Conservation (phyloP, 2,329 filamentous ascomycete species). For the Colletotrichum tanaceti region DNA sequence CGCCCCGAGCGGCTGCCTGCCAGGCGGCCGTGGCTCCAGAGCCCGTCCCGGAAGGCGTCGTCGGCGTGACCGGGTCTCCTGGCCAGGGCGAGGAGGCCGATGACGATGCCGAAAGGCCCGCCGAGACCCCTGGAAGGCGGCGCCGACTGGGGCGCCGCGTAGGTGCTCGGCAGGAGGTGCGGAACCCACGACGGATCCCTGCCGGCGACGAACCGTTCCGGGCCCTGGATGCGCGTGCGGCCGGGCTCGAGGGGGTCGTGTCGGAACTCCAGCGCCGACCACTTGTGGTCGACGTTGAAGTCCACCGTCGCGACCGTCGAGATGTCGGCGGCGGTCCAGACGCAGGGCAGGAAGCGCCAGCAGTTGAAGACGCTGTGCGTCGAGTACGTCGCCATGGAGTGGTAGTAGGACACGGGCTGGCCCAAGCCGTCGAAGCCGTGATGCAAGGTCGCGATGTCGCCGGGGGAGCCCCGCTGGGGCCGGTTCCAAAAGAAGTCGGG, state of each 20-base stretch:
- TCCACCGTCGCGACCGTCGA: conserved; percentile 35
- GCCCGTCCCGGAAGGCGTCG: conserved; percentile 15
- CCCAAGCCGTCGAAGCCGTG: neutral
- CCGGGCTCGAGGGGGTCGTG: conserved; percentile 26
- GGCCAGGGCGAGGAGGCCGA: conserved; percentile 54
- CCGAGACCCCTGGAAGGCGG: conserved; percentile 49
- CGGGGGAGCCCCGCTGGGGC: conserved; percentile 26
- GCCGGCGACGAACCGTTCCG: conserved; percentile 48
- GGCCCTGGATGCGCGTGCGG: conserved; percentile 47
- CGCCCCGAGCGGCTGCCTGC: conserved; percentile 1
- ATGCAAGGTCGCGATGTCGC: neutral
- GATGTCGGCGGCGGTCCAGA: conserved; percentile 2
- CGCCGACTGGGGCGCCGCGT: conserved; percentile 41
- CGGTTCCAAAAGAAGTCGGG: conserved; percentile 43
- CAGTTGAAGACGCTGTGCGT: conserved; percentile 38
- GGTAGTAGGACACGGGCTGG: neutral
- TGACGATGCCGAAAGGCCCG: conserved; percentile 53
- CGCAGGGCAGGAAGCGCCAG: conserved; percentile 40
- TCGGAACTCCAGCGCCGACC: conserved; percentile 49
- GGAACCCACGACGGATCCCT: conserved; percentile 53
- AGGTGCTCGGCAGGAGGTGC: conserved; percentile 50
- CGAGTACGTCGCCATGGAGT: neutral
- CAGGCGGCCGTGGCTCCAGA: conserved; percentile 34
- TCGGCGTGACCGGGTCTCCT: conserved; percentile 20
- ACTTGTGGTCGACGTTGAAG: conserved; percentile 31